These are phyloP conservation scores for Geotrichum carabidarum DNA, from an alignment of 1,139 yeast species.

Conservation along the genomic window DNA sequence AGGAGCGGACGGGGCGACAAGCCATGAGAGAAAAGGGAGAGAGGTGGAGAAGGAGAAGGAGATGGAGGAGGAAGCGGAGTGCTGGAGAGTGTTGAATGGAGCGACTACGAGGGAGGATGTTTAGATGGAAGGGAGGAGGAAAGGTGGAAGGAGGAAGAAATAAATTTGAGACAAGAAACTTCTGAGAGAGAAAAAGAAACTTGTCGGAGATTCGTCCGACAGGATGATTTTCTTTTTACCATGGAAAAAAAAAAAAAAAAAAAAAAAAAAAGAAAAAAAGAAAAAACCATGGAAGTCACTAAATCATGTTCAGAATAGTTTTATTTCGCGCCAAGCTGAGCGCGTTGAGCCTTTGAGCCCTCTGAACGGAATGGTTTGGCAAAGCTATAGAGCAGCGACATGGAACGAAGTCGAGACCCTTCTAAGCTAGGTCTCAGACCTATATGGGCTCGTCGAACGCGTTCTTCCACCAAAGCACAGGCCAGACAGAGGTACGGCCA, in stretches of 20 bases:
- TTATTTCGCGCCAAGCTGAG: too few species aligned
- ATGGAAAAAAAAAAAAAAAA: too few species aligned
- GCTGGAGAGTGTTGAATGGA: not conserved
- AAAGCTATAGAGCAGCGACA: too few species aligned
- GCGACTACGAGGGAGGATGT: not conserved
- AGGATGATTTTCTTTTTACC: too few species aligned
- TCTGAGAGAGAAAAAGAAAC: not conserved
- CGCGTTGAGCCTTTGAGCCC: too few species aligned
- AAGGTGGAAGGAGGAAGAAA: not conserved
- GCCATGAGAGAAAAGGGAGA: not conserved
- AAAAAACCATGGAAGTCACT: not conserved
- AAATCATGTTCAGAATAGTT: not conserved
- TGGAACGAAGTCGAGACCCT: too few species aligned
- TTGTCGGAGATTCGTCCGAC: too few species aligned
- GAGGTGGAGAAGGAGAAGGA: not conserved
- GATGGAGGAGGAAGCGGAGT: not conserved
- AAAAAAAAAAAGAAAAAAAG: not conserved
- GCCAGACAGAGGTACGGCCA: too few species aligned
- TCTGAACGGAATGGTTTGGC: too few species aligned
- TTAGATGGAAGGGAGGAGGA: not conserved
- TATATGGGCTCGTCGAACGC: too few species aligned
- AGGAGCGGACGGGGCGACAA: not conserved
- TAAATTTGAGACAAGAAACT: not conserved
- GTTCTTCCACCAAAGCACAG: too few species aligned
- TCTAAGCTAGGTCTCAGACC: too few species aligned